A percentile compares a stretch with the other conserved stretches of the same genome.
Conservation (phyloP, 2,329 filamentous ascomycete species). For the Colletotrichum truncatum region DNA sequence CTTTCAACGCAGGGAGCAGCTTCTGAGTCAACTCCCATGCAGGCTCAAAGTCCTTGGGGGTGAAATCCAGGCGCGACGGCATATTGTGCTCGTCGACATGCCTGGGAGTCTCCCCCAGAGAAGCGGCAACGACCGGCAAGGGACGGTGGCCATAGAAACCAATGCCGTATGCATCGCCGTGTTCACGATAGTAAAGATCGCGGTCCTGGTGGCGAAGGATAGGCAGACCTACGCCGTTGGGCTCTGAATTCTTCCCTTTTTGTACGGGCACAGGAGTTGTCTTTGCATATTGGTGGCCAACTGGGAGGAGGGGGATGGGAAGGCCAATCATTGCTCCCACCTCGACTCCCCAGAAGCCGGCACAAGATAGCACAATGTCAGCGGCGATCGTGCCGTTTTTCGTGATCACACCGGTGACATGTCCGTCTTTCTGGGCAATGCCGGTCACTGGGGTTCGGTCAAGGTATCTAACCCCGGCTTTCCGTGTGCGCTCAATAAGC, state of each 20-base stretch:
- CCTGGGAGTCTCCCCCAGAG: conserved; percentile 60
- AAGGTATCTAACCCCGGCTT: conserved; percentile 67
- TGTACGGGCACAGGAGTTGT: conserved; percentile 60
- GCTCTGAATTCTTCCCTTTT: conserved; percentile 44
- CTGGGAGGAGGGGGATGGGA: conserved; percentile 65
- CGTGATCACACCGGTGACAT: conserved; percentile 66
- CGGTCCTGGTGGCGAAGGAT: conserved; percentile 71
- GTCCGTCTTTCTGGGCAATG: conserved; percentile 57
- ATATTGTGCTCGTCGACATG: conserved; percentile 67
- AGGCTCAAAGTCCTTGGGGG: conserved; percentile 65
- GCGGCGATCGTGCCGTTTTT: conserved; percentile 58
- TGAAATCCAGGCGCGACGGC: conserved; percentile 71
- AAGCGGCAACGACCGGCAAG: conserved; percentile 66
- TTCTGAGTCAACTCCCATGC: conserved; percentile 67
- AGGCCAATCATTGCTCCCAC: conserved; percentile 69
- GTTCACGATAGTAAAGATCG: conserved; percentile 72
- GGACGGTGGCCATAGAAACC: conserved; percentile 72
- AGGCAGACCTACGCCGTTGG: conserved; percentile 62
- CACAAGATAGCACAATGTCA: conserved; percentile 70
- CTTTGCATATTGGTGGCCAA: conserved; percentile 72
- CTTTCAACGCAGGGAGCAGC: conserved; percentile 60
- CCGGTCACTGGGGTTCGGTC: conserved; percentile 66
- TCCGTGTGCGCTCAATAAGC: conserved; percentile 65
- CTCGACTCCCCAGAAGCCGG: conserved; percentile 74
- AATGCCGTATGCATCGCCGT: conserved; percentile 70